These are phyloP conservation scores for Gossypium davidsonii DNA, from an alignment of 441 rosid genomes.

Conservation along the genomic window DNA sequence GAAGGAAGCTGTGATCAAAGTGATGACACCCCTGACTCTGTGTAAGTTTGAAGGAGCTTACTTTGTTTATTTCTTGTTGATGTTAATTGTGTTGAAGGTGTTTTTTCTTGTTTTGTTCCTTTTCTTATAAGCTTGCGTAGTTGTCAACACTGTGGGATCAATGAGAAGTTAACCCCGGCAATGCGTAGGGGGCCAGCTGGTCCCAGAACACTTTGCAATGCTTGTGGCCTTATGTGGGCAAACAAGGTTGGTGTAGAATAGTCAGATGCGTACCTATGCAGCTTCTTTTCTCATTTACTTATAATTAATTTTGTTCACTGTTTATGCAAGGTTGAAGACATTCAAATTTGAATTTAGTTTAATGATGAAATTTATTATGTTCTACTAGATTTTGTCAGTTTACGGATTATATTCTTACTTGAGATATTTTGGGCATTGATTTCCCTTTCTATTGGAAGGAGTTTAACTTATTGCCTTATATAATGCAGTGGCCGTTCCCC, in stretches of 20 bases:
- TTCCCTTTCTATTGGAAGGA: conserved; percentile 2
- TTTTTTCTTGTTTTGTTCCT: conserved; percentile 11
- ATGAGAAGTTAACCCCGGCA: conserved; percentile 35
- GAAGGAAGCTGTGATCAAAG: conserved; percentile 31
- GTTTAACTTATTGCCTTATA: neutral
- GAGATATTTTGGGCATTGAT: conserved; percentile 4
- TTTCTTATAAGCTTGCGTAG: conserved; percentile 23
- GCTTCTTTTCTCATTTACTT: neutral
- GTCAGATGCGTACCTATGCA: neutral
- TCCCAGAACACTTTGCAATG: conserved; percentile 42
- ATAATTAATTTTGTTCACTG: neutral
- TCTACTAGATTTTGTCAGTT: neutral
- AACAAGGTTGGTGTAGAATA: conserved; percentile 27
- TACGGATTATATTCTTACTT: neutral
- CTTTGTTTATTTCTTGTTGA: conserved; percentile 7
- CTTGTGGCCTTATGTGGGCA: conserved; percentile 49
- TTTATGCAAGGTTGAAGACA: neutral
- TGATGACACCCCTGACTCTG: conserved; percentile 28
- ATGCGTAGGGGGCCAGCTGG: conserved; percentile 47
- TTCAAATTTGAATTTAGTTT: neutral
- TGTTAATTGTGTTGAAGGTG: conserved; percentile 1
- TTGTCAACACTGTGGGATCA: conserved; percentile 38
- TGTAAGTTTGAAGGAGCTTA: conserved; percentile 29
- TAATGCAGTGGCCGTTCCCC: neutral
- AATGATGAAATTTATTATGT: neutral